A percentile compares a stretch with the other conserved stretches of the same genome.
Conservation (phyloP, 2,329 filamentous ascomycete species). For the Coniochaeta hoffmannii region DNA sequence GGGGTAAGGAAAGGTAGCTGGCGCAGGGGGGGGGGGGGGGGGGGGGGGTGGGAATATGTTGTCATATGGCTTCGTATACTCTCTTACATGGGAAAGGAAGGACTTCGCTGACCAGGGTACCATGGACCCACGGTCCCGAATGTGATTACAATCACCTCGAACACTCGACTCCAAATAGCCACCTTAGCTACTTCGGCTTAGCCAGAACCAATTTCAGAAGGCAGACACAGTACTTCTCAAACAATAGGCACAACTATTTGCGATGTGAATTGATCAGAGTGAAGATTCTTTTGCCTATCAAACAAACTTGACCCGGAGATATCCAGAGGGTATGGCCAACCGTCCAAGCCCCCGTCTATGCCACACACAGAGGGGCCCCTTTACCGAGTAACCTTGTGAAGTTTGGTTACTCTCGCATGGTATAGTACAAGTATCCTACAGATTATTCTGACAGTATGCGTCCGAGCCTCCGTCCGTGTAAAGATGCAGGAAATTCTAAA, state of each 20-base stretch:
- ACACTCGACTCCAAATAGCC: not conserved
- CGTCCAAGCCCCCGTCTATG: not conserved
- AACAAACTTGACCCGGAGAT: not conserved
- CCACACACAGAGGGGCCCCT: not conserved
- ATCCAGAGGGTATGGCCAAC: not conserved
- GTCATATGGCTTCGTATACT: too few species aligned
- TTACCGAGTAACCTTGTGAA: not conserved
- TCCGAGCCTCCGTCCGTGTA: not conserved
- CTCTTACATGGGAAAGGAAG: too few species aligned
- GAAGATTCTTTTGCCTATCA: not conserved
- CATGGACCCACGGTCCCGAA: too few species aligned
- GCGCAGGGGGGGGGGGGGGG: too few species aligned
- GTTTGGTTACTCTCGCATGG: not conserved
- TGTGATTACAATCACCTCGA: too few species aligned
- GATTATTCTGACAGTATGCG: not conserved
- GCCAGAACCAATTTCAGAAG: too few species aligned
- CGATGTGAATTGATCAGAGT: not conserved
- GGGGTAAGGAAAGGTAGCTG: too few species aligned
- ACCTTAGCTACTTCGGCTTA: too few species aligned
- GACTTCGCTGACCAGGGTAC: too few species aligned
- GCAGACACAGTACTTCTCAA: too few species aligned
- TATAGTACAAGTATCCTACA: constrained; percentile 1
- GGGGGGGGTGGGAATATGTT: too few species aligned
- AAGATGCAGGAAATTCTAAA: not conserved
- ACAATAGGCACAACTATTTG: too few species aligned